Conservation (phyloP, 176 grass and related monocot genomes). For the Phyllostachys edulis region DNA sequence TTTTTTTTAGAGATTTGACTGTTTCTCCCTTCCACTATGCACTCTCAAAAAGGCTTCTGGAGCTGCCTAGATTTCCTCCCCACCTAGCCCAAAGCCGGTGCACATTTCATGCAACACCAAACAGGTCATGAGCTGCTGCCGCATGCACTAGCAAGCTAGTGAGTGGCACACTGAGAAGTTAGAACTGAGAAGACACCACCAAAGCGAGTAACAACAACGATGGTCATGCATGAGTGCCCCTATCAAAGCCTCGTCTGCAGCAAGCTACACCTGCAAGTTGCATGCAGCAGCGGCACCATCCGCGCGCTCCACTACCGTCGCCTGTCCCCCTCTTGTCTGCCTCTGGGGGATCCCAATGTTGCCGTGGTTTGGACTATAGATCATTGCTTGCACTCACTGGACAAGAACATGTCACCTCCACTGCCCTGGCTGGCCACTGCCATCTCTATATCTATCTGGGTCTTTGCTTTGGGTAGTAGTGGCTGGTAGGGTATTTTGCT, state of each 20-base stretch:
- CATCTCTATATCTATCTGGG: neutral
- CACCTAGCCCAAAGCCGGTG: conserved; percentile 28
- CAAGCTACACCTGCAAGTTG: conserved; percentile 2
- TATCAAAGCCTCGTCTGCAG: neutral
- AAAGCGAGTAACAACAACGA: neutral
- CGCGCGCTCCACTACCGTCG: conserved; percentile 42
- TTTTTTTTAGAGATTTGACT: neutral
- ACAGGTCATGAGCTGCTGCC: neutral
- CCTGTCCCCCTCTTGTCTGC: conserved; percentile 58
- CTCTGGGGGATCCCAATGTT: conserved; percentile 40
- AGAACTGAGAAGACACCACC: conserved; percentile 40
- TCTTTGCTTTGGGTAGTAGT: conserved; percentile 22
- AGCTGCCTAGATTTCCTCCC: conserved; percentile 25
- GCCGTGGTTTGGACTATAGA: conserved; percentile 31
- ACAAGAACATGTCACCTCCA: conserved; percentile 50
- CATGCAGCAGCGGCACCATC: conserved; percentile 7
- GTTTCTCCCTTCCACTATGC: neutral
- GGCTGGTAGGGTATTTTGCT: conserved; percentile 30
- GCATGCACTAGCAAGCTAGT: conserved; percentile 16
- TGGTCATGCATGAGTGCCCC: conserved; percentile 10
- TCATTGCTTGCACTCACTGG: conserved; percentile 57
- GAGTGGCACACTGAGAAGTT: conserved; percentile 8
- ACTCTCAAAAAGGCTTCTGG: neutral
- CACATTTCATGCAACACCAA: neutral
- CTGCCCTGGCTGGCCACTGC: conserved; percentile 22